Evolutionary conservation across 257 asterid species (phyloP).

Genomic region (Henckelia pumila): DNA sequence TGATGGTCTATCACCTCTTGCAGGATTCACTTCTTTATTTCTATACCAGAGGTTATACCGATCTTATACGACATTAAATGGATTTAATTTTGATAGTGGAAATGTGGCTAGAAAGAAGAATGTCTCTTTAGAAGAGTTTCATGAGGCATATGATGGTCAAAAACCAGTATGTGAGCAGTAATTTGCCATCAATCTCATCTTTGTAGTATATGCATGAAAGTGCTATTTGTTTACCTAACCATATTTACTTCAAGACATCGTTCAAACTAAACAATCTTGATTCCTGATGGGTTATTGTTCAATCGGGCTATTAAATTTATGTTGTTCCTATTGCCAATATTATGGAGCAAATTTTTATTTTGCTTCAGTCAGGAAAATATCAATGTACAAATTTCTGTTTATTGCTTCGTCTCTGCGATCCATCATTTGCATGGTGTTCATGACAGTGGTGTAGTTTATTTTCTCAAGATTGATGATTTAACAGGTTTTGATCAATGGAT

Average conservation of each 20-base stretch:
- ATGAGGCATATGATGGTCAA: conserved; percentile 55
- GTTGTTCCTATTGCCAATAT: conserved; percentile 1
- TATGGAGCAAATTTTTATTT: background rate
- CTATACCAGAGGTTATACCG: conserved; percentile 88
- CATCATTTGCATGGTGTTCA: conserved; percentile 21
- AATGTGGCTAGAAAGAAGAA: conserved; percentile 70
- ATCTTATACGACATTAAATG: conserved; percentile 75
- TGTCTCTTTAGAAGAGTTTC: conserved; percentile 66
- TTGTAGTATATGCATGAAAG: conserved; percentile 6
- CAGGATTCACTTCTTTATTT: conserved; percentile 83
- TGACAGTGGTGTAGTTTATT: conserved; percentile 5
- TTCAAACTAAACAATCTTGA: conserved; percentile 5
- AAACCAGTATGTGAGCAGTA: conserved; percentile 64
- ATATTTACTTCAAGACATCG: background rate
- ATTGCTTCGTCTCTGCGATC: background rate
- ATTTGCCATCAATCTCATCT: background rate
- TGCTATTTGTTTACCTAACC: conserved; percentile 16
- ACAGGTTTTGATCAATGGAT: conserved; percentile 79
- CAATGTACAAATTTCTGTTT: conserved; percentile 18
- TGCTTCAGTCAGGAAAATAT: background rate
- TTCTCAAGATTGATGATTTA: conserved; percentile 25
- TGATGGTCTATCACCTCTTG: conserved; percentile 32
- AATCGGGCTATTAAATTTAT: conserved; percentile 7
- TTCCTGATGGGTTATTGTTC: conserved; percentile 18
- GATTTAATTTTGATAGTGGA: conserved; percentile 78